Base-by-base conservation (phyloP, 2,329 filamentous ascomycete species). In the Trichothecium roseum region DNA sequence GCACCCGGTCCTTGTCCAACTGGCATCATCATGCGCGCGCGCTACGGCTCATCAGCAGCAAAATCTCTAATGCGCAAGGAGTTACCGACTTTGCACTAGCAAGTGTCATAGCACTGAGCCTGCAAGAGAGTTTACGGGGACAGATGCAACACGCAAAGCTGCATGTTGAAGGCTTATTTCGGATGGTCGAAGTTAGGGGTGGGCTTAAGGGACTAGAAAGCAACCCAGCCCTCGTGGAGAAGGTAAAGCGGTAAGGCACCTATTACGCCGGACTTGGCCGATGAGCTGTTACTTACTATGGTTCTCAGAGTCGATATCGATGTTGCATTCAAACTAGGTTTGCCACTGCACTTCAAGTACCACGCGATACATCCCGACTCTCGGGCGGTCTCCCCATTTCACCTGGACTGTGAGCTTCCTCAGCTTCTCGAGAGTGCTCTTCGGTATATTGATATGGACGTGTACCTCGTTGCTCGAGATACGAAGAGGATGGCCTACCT, bases 131-230 rank as follows among this genome's bases (percentile, higher is more conserved):
- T 7, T 29, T 49, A 1, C 44, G 45, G 15, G 44, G 43, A 31
- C 37, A 47, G 18, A 43, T 47, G 16, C 15, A n/a, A 3, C 36
- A 46, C 14, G 45, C 45, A 7, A 39, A 50, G 4, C 35, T 56
- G 12, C 55, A 59, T 35, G 40, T 57, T 16, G 35, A 49, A 13
- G 54, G 55, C 2, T 39, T 56, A 13, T 40, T 44, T 36, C 44
- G 39, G 12, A 52, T 59, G 37, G 38, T 55, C 16, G 40, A 49
- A 16, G 26, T 56, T 20, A 48, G 53, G 8, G 55, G 55, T n/a
- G 55, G 55, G 0, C 43, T 55, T 5, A 24, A 24, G 8, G 14
- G 33, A 2, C 39, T 57, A 9, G 17, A n/a, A 5, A 18, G 28
- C 16, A 30, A 36, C 18, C 31, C 31, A 2, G 27, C 33, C 8